Evolutionary conservation across 148 eudicot genomes (phyloP), one percentile per base, ranked within the genome.

Genomic region (Silene uniflora): DNA sequence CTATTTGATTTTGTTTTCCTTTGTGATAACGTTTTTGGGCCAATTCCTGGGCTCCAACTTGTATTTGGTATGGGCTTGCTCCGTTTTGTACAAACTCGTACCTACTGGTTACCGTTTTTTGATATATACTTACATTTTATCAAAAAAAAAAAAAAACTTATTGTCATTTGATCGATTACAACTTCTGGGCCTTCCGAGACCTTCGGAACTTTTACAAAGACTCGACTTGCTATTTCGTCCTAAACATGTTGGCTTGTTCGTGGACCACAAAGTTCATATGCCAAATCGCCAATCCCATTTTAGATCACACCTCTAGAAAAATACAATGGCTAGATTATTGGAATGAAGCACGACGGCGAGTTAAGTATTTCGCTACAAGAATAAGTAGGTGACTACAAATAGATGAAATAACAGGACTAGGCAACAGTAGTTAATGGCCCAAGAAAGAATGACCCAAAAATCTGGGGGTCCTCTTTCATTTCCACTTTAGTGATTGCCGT

Each of bases 401-500:
- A 54, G 58, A 49, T 39, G 18, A 52, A 56, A 60, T 32, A 25
- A 59, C 25, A 56, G 60, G 62, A 44, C 77, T 69, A 22, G 74
- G 44, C 46, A 62, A 79, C 56, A 69, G 71, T 71, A 63, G 64
- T 59, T 24, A 66, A 19, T 58, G 47, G 39, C 73, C 72, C 76
- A 42, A 67, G 67, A 76, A 76, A 72, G 77, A 81, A 81, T 81
- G 47, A 76, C 17, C 14, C 56, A 52, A 52, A 52, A 52, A 52
- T 52, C 56, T 81, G 6, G 29, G 21, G 13, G 42, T 71, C 32
- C 27, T 42, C 27, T 71, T 54, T 80, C 69, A 91, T 81, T 89
- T 91, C 91, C 93, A 89, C 19, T 85, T 78, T 61, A 94, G 77
- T 42, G 97, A 91, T 80, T 94, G 92, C 83, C 97, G 84, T 63